Evolutionary conservation across 495 filamentous ascomycete genomes (phyloP).

Genomic region (Rusavskia elegans): DNA sequence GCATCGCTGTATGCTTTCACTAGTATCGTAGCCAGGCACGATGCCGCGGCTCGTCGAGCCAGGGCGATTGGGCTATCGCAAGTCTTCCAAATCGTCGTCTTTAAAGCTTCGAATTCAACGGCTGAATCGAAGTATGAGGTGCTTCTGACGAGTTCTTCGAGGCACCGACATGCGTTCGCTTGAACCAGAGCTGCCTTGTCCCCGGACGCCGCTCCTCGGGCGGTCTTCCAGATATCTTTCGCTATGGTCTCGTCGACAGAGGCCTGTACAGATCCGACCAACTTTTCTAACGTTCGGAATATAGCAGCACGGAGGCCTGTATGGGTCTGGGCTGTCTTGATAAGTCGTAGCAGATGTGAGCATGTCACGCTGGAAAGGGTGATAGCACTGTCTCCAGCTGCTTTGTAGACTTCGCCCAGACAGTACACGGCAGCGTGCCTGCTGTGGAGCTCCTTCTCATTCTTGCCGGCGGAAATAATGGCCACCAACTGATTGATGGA

Average conservation of each 20-base stretch:
- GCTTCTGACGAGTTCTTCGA: slow-evolving; percentile 52
- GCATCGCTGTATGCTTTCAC: slow-evolving; percentile 65
- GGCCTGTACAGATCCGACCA: slow-evolving; percentile 50
- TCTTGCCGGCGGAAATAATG: slow-evolving; percentile 62
- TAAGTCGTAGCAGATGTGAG: slow-evolving; percentile 52
- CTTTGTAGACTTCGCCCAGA: slow-evolving; percentile 73
- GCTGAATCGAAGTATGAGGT: slow-evolving; percentile 77
- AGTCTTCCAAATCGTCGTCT: slow-evolving; percentile 62
- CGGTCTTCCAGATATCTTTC: slow-evolving; percentile 86
- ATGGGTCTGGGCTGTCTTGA: slow-evolving; percentile 68
- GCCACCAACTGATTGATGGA: slow-evolving; percentile 75
- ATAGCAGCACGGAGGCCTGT: slow-evolving; percentile 69
- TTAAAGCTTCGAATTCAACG: slow-evolving; percentile 80
- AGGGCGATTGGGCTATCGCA: slow-evolving; percentile 60
- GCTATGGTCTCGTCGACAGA: slow-evolving; percentile 76
- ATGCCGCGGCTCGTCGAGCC: slow-evolving; percentile 75
- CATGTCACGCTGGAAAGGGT: slow-evolving; percentile 61
- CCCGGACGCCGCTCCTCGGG: slow-evolving; percentile 53
- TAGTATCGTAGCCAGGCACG: slow-evolving; percentile 61
- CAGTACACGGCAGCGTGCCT: slow-evolving; percentile 85
- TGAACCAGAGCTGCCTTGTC: slow-evolving; percentile 79
- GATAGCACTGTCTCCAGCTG: slow-evolving; percentile 87
- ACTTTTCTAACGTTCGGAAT: slow-evolving; percentile 65
- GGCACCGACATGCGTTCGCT: slow-evolving; percentile 60
- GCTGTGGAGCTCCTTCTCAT: slow-evolving; percentile 55